Base-by-base conservation (phyloP, 805 yeast species). In the Candida insectorum region DNA sequence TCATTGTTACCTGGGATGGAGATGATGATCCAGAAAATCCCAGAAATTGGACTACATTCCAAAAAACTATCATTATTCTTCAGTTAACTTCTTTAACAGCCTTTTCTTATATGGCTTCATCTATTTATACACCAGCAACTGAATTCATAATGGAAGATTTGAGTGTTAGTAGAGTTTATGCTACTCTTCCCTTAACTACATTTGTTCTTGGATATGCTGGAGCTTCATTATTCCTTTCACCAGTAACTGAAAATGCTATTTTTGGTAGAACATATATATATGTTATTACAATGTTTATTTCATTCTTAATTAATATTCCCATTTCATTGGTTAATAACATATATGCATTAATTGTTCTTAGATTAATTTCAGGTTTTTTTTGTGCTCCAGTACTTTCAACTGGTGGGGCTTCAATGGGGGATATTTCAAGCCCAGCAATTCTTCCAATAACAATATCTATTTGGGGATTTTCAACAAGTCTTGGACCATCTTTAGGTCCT, bases 181-280 rank as follows among this genome's bases (percentile, higher is more conserved):
- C 78, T 0, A 58, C 71, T 1, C 56, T 79, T 24, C 78, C 79
- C 3, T 60, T 79, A 43, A 60, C 81, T 0, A 40, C 76, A 32
- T 79, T 73, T 42, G 79, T 79, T 8, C 46, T 77, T 18, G 85
- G 83, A 11, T 78, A 79, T 47, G 84, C 79, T 33, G 33, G 76
- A 15, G 84, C 84, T 1, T 82, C 84, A 1, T 61, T 78, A 63
- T 40, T 78, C 1, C 71, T 77, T 30, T 71, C 81, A 0, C 84
- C 85, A 5, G 45, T 79, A 42, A 69, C 80, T 7, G 85, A 79
- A 49, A 64, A 73, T 33, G 73, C 79, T 1, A 49, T 55, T 3
- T 51, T 74, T 34, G 84, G 84, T 9, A 65, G 84, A 41, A 73
- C 71, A 34, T 56, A 62, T 17, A 66, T 76, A 30, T 78, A 77